Evolutionary conservation across 208 protist species (phyloP).

Genomic region (Cochliopodium minus): DNA sequence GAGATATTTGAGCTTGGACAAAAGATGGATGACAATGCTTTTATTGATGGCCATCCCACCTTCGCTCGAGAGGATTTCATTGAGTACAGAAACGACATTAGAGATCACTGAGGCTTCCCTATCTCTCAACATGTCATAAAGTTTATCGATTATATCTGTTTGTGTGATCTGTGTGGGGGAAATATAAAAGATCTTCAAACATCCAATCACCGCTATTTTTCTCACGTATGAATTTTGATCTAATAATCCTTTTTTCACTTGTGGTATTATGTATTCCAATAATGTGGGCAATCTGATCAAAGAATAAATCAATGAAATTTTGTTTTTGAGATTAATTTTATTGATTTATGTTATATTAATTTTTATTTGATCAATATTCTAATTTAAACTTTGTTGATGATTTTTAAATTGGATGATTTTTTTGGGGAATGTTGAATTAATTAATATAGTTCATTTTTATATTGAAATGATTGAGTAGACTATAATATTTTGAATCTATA

Average conservation of each 20-base stretch:
- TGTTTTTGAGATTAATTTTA: no score
- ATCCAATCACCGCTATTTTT: constrained; percentile 64
- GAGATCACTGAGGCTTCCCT: constrained; percentile 50
- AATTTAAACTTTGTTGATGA: no score
- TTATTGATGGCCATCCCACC: constrained; percentile 34
- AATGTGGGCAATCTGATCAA: constrained; percentile 24
- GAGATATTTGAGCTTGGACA: constrained; percentile 51
- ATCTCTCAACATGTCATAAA: constrained; percentile 52
- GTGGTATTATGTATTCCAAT: constrained; percentile 54
- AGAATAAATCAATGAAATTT: neutral
- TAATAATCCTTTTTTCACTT: constrained; percentile 41
- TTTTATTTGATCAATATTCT: no score
- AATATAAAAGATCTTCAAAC: constrained; percentile 52
- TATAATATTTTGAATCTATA: no score
- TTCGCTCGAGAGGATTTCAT: constrained; percentile 42
- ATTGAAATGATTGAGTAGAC: no score
- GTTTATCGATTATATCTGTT: constrained; percentile 23
- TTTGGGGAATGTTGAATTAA: no score
- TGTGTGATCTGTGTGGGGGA: no score
- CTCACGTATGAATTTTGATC: constrained; percentile 76
- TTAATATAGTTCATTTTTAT: no score
- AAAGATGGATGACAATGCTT: constrained; percentile 46
- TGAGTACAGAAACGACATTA: constrained; percentile 49
- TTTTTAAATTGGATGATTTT: no score
- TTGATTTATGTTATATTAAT: no score